phyloP scores from a whole-genome alignment of 1,284 basidiomycete genomes.

The Xerocomus nothofagi region DNA sequence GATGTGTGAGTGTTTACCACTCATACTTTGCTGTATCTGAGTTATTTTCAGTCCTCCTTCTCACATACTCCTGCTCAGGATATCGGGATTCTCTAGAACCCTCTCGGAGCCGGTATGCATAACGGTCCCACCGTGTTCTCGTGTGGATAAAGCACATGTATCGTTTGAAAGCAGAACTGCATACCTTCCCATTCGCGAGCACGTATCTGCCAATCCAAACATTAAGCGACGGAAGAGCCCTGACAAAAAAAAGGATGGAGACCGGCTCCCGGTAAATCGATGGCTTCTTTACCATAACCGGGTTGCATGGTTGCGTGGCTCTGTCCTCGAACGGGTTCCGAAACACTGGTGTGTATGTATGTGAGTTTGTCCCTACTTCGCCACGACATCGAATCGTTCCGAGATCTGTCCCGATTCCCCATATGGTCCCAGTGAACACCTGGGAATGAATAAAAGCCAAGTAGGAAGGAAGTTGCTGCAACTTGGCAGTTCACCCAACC shows the following conservation, averaged over 20 bases:
- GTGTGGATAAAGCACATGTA: constrained; percentile 1
- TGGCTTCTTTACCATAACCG: constrained; percentile 5
- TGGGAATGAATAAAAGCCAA: constrained; percentile 26
- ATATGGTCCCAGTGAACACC: constrained; percentile 8
- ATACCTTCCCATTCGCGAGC: not conserved
- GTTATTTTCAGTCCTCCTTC: constrained; percentile 17
- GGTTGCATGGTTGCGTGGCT: not conserved
- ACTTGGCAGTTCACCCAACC: constrained; percentile 11
- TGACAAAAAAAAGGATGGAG: constrained; percentile 8
- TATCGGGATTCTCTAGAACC: not conserved
- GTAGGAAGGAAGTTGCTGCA: not conserved
- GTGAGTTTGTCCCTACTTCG: constrained; percentile 10
- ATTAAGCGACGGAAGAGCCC: not conserved
- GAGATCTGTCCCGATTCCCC: constrained; percentile 12
- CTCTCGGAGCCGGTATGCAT: constrained; percentile 10
- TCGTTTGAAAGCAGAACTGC: not conserved
- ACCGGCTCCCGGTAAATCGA: constrained; percentile 14
- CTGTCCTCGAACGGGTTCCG: constrained; percentile 11
- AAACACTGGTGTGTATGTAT: constrained; percentile 11
- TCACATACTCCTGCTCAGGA: constrained; percentile 4
- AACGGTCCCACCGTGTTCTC: not conserved
- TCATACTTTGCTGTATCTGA: not conserved
- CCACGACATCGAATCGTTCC: constrained; percentile 17
- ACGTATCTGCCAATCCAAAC: not conserved
- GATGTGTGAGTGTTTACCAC: constrained; percentile 16